phyloP scores from a whole-genome alignment of 768 basidiomycete genomes.

The Leccinum disarticulatum region DNA sequence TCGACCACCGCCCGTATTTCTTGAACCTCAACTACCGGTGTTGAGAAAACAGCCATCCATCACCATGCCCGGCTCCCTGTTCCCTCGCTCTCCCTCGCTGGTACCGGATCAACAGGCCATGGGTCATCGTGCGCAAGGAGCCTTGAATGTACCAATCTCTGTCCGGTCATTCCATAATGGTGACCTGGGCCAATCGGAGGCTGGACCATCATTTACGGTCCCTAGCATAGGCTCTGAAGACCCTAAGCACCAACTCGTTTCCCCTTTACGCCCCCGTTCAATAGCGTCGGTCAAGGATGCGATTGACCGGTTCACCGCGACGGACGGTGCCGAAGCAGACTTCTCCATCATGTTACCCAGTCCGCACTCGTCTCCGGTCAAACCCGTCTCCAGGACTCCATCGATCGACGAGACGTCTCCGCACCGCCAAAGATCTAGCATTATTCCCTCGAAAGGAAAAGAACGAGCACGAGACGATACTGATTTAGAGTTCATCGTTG shows the following conservation, averaged over 20 bases:
- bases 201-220: constrained; percentile 18
- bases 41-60: constrained; percentile 39
- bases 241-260: constrained; percentile 15
- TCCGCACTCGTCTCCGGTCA: constrained; percentile 37
- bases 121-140: neutral
- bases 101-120: constrained; percentile 39
- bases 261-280: constrained; percentile 35
- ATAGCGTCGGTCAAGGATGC: constrained; percentile 49
- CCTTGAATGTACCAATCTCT: neutral
- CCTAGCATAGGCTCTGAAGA: neutral
- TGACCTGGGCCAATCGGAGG: constrained; percentile 7
- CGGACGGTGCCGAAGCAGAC: constrained; percentile 45
- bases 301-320: constrained; percentile 45
- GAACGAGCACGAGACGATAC: constrained; percentile 37
- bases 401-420: constrained; percentile 18
- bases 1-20: constrained; percentile 11
- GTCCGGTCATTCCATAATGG: neutral
- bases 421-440: neutral
- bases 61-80: constrained; percentile 80
- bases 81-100: constrained; percentile 69
- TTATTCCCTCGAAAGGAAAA: constrained; percentile 42
- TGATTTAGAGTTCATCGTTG: constrained; percentile 29
- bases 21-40: constrained; percentile 33
- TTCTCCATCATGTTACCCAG: constrained; percentile 54
- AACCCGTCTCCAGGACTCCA: constrained; percentile 27